Evolutionary conservation across 2,329 filamentous ascomycete genomes (phyloP).

Genomic region (Cytospora paraplurivora): DNA sequence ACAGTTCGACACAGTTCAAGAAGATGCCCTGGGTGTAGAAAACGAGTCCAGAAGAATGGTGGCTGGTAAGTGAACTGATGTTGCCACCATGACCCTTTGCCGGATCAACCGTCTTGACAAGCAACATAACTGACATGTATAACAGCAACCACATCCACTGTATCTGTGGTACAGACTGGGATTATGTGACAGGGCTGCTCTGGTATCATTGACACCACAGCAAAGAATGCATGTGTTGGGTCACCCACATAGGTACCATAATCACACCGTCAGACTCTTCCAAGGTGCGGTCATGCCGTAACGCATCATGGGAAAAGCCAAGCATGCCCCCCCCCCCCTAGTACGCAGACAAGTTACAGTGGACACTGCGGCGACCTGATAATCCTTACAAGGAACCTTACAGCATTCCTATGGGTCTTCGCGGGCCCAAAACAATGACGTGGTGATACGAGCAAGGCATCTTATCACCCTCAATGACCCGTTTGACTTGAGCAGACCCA

Average conservation of each 20-base stretch:
- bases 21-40: neutral
- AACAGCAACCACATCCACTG: neutral
- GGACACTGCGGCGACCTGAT: neutral
- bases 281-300: constrained; percentile 16
- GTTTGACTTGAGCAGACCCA: neutral
- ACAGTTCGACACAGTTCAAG: neutral
- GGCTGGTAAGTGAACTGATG: neutral
- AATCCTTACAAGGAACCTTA: constrained; percentile 18
- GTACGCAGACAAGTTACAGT: neutral
- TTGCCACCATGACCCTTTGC: neutral
- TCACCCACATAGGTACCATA: neutral
- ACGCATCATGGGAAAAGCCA: neutral
- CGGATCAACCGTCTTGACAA: neutral
- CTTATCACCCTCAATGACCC: constrained; percentile 15
- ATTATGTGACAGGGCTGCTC: neutral
- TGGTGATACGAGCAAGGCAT: neutral
- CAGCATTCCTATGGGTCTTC: constrained; percentile 7
- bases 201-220: too few relatives aligned
- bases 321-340: too few relatives aligned
- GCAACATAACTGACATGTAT: neutral
- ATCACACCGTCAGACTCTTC: constrained; percentile 9
- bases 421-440: neutral
- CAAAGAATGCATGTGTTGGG: neutral
- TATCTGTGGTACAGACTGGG: neutral
- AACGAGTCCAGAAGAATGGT: neutral